Conservation (phyloP, 352 stramenopile genomes). For the Phytophthora idaei region DNA sequence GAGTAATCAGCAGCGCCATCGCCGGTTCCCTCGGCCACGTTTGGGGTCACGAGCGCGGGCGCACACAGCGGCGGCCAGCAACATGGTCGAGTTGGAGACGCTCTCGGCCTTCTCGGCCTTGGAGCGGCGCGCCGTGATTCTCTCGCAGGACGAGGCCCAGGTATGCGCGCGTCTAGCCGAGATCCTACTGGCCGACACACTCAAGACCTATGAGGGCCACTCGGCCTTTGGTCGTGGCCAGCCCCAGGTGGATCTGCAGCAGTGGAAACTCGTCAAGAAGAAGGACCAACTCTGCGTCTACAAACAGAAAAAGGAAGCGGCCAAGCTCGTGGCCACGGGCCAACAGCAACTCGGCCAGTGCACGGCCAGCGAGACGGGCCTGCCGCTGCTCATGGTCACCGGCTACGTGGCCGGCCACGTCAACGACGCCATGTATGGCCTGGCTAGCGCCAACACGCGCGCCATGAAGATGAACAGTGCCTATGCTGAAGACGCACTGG, state of each 20-base stretch:
- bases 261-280: slow-evolving; percentile 74
- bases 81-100: slow-evolving; percentile 42
- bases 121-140: slow-evolving; percentile 39
- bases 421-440: slow-evolving; percentile 68
- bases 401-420: slow-evolving; percentile 54
- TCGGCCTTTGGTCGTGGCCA: slow-evolving; percentile 1
- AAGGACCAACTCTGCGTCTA: slow-evolving; percentile 60
- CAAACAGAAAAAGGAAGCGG: slow-evolving; percentile 49
- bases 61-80: slow-evolving; percentile 5
- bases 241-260: slow-evolving; percentile 44
- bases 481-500: slow-evolving; percentile 44
- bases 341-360: slow-evolving; percentile 12
- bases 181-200: slow-evolving; percentile 47
- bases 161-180: slow-evolving; percentile 47
- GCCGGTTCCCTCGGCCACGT: slow-evolving; percentile 27
- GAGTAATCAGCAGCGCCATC: slow-evolving; percentile 7
- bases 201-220: slow-evolving; percentile 41
- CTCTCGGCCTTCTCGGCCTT: slow-evolving; percentile 36
- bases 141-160: slow-evolving; percentile 60
- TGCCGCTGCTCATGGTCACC: slow-evolving; percentile 51
- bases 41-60: slow-evolving; percentile 13
- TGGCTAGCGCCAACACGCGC: slow-evolving; percentile 52
- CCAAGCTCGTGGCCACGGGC: slow-evolving; percentile 1
- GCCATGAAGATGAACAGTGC: slow-evolving; percentile 68
- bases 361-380: slow-evolving; percentile 25